Evolutionary conservation across 257 asterid species (phyloP), one percentile per base, ranked within the genome.

Genomic region (Salvia hispanica): DNA sequence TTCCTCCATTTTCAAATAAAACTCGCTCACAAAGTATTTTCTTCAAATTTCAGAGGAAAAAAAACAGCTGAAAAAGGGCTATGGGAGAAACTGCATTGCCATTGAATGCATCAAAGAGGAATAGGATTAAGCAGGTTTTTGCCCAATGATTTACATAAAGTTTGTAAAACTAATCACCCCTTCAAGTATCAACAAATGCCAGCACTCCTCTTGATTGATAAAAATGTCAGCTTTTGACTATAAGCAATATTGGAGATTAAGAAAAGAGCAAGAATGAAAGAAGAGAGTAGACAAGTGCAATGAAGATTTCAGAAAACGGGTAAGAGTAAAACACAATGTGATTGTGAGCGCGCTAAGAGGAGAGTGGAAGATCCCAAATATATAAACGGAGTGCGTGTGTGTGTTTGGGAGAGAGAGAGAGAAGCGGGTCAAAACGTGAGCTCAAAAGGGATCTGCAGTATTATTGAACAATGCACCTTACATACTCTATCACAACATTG

Each of bases 1-100:
- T 76, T 89, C 96, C 61, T 89, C 96, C 96, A 89, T 88, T 67
- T 56, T n/a, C 39, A 9, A 56, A 16, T 55, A 25, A 25, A 25
- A 25, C 31, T 25, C 2, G 11, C 47, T 55, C 15, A 58, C 12
- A 53, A 31, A 44, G 45, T 44, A 54, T 31, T 34, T 4, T 36
- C 42, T 44, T 48, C 31, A 6, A 59, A 54, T 12, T 18, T 44
- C 16, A 44, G 66, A 39, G 5, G n/a, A 42, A 40, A 16, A 14
- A 6, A 44, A 46, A 34, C 31, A 25, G 31, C 54, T 52, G 52
- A 3, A 10, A 52, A 64, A 74, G 14, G 42, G 2, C 56, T 72
- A 69, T 10, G 63, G 79, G 25, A 59, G 63, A 43, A 47, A 37
- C 53, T 46, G 64, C 74, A 70, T 69, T 47, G 52, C 74, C 71